Conservation (phyloP, 2,329 filamentous ascomycete species). For the Aspergillus cejpii region DNA sequence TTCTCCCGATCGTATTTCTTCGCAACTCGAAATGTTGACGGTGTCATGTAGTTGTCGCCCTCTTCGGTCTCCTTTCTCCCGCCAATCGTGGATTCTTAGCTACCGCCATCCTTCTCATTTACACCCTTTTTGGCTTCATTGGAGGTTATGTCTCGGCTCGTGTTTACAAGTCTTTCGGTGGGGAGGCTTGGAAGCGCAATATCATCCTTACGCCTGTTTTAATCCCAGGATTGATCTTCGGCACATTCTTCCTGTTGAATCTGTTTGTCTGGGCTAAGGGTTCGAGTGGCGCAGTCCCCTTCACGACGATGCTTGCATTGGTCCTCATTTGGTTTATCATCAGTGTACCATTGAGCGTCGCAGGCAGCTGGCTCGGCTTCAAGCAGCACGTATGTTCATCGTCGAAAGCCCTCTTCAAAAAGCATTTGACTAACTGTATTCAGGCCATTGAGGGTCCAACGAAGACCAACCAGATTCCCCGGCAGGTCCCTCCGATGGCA, state of each 20-base stretch:
- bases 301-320: conserved; percentile 93
- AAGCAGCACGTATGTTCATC: conserved; percentile 49
- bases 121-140: conserved; percentile 85
- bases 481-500: conserved; percentile 80
- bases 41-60: conserved; percentile 59
- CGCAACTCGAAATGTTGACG: conserved; percentile 7
- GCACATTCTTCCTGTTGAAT: conserved; percentile 85
- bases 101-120: conserved; percentile 87
- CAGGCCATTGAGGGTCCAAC: conserved; percentile 69
- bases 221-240: conserved; percentile 80
- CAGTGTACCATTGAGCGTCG: conserved; percentile 82
- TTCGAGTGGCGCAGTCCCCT: conserved; percentile 89
- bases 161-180: conserved; percentile 89
- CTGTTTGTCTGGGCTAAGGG: conserved; percentile 92
- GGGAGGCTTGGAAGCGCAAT: conserved; percentile 90
- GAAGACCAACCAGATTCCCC: conserved; percentile 93
- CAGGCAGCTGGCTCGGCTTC: conserved; percentile 91
- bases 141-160: conserved; percentile 85
- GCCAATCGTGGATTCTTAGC: conserved; percentile 91
- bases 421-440: conserved; percentile 9
- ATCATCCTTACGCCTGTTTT: conserved; percentile 81
- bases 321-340: conserved; percentile 95
- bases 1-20: conserved; percentile 3
- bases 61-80: conserved; percentile 89
- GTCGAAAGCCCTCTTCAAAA: background rate